These are phyloP conservation scores for Acacia pycnantha DNA, from an alignment of 331 rosid species.

Conservation along the genomic window DNA sequence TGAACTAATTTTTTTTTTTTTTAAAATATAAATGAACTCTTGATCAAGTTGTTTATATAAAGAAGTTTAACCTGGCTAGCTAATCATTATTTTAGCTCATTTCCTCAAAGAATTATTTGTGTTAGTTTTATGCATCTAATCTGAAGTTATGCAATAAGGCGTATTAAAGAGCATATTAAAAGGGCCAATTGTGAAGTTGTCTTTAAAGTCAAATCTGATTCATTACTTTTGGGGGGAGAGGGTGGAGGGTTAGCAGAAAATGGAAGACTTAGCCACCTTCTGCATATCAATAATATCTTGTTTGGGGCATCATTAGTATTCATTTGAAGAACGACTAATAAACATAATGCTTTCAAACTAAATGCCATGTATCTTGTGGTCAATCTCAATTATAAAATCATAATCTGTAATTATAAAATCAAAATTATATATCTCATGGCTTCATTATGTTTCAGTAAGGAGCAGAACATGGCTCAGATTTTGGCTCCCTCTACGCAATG, in stretches of 20 bases:
- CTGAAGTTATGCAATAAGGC: neutral
- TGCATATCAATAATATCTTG: neutral
- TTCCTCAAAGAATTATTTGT: neutral
- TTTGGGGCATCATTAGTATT: neutral
- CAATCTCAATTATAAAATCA: neutral
- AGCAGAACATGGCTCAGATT: slow-evolving; percentile 92
- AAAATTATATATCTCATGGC: slow-evolving; percentile 1
- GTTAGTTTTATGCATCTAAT: neutral
- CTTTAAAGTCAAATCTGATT: neutral
- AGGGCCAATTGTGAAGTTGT: neutral
- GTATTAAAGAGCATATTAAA: neutral
- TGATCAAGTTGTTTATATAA: neutral
- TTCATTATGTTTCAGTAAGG: slow-evolving; percentile 34
- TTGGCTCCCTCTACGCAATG: slow-evolving; percentile 93
- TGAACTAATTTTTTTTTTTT: neutral
- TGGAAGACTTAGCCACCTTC: slow-evolving; percentile 11
- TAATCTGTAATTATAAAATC: neutral
- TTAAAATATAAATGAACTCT: neutral
- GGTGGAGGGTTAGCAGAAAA: slow-evolving; percentile 6
- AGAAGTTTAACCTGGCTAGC: neutral
- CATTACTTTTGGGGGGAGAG: neutral
- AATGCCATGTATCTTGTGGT: neutral
- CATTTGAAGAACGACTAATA: slow-evolving; percentile 19
- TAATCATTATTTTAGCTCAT: neutral
- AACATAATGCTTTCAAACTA: slow-evolving; percentile 1